Evolutionary conservation across 2,329 filamentous ascomycete genomes (phyloP), one percentile per base, ranked within the genome.

Genomic region (Teratosphaeria epicoccoides): DNA sequence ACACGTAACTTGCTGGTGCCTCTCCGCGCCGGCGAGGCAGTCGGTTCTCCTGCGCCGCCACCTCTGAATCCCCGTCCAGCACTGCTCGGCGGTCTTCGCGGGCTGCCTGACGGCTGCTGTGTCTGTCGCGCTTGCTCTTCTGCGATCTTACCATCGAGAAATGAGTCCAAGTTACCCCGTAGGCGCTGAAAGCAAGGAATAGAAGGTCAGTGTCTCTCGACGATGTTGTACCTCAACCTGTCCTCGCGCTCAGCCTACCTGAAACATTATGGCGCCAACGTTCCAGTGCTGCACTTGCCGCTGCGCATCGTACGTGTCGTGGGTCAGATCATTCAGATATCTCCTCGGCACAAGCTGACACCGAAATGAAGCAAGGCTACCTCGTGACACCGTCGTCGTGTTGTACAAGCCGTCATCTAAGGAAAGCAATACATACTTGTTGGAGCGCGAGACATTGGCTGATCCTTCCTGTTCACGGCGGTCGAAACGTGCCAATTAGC

Each of bases 41-140:
- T 61, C 24, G 63, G 54, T n/a, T 66, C 67, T 54, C 62, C 66
- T 66, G 74, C 46, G 20, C 33, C 33, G 7, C n/a, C 33, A 70
- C 68, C 47, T 74, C 78, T 56, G 64, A 71, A 6, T 75, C 23
- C 26, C 22, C 46, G 25, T 22, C 22, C 25, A 37, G 24, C 25
- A 14, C 46, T 29, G 75, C 68, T 55, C 72, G 65, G 50, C n/a
- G 57, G 58, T 47, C 64, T 57, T 51, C 57, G 60, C 9, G 76
- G 68, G 59, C 63, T 74, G 55, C 69, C 72, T 63, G 53, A 71
- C 62, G 61, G 71, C 62, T 52, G 70, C 70, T 59, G 68, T 40
- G 72, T 61, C 66, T 89, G 85, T 53, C 87, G 85, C 52, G 88
- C 86, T 71, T 95, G 88, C 72, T 96, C 90, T 72, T 95, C 88